phyloP scores from a whole-genome alignment of 148 eudicot species.

The Chenopodium suecicum region DNA sequence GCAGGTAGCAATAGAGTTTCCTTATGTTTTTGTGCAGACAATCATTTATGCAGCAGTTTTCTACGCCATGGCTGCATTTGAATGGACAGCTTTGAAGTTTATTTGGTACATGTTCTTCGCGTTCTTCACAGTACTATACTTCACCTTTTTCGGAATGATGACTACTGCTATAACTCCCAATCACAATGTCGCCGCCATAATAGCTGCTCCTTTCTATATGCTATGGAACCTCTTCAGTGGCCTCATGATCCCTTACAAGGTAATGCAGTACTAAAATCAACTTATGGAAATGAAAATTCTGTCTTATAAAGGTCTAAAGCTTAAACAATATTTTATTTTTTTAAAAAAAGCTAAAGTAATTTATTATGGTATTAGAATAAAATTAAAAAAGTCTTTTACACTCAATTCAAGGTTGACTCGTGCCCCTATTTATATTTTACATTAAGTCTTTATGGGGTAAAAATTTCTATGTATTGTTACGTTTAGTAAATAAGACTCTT shows the following conservation, averaged over 20 bases:
- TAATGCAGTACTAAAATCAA: constrained; percentile 25
- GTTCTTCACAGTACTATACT: constrained; percentile 85
- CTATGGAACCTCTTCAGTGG: constrained; percentile 99
- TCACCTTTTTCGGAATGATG: constrained; percentile 99
- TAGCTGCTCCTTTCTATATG: constrained; percentile 96
- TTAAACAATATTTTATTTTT: too few relatives aligned
- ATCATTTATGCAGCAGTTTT: constrained; percentile 74
- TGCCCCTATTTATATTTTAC: too few relatives aligned
- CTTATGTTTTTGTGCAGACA: constrained; percentile 87
- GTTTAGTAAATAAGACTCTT: too few relatives aligned
- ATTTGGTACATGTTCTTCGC: constrained; percentile 73
- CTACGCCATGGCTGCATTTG: constrained; percentile 84
- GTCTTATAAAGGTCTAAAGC: too few relatives aligned
- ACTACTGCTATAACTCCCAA: constrained; percentile 95
- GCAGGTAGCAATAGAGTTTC: constrained; percentile 96
- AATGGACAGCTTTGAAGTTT: constrained; percentile 71
- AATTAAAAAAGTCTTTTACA: too few relatives aligned
- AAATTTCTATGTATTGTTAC: too few relatives aligned
- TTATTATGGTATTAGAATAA: too few relatives aligned
- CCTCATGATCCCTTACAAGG: constrained; percentile 98
- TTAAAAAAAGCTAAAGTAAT: too few relatives aligned
- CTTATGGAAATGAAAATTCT: too few relatives aligned
- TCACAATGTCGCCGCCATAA: constrained; percentile 84
- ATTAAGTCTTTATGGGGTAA: too few relatives aligned
- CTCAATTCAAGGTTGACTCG: too few relatives aligned